Evolutionary conservation across 2,329 filamentous ascomycete species (phyloP), one percentile per base, ranked within the genome.

Genomic region (Talaromyces sp.): DNA sequence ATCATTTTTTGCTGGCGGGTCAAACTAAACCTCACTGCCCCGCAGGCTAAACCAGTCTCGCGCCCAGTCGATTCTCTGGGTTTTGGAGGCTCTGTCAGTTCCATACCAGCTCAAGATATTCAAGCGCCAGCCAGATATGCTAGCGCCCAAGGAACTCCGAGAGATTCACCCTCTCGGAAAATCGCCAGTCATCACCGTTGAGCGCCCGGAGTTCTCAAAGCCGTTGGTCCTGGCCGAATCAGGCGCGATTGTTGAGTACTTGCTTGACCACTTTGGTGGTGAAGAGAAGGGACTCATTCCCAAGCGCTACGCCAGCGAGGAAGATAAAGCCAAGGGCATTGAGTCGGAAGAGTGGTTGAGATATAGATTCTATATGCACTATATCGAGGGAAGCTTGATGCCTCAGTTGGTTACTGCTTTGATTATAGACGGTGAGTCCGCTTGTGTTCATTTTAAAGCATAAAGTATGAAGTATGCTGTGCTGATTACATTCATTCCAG

Each of bases 81-180:
- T 96, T 7, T 84, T 96, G 51, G 90, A 95, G 73, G 91, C 93
- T 75, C 86, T 95, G 64, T 83, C 89, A 51, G 75, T 96, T 36
- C 83, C 88, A 30, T 96, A 96, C 76, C 85, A 93, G 64, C 78
- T 97, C 62, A 86, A 93, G 70, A 82, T 89, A 59, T 95, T 89
- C 82, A 91, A 91, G 74, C 88, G 93, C 42, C 73, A 74, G 44
- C 69, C 76, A 61, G 84, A 88, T 60, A 83, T 80, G 67, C 80
- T 90, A n/a, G 93, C 93, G 1, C 91, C 91, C 3, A 80, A 85
- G 0, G 88, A 90, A 69, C 83, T 97, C 53, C 88, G 89, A 70
- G 82, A 91, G 65, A 77, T 96, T 42, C 92, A 96, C 70, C 89
- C 91, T 0, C 82, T 97, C 4, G 93, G 93, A 64, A 96, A 96